phyloP scores from a whole-genome alignment of 106 monocot genomes.

The Narthecium ossifragum region DNA sequence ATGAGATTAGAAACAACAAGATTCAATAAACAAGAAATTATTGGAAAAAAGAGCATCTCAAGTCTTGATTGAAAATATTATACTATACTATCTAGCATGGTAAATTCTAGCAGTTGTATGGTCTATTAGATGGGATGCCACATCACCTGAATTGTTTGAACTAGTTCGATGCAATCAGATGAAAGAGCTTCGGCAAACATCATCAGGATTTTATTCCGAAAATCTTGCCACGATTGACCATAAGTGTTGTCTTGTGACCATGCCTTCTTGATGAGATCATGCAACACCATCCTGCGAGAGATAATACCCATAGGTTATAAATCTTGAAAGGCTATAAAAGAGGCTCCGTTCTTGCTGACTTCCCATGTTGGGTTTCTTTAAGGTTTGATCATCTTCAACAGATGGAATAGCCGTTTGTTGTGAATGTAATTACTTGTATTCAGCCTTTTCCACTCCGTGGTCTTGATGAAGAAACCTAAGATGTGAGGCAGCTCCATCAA shows the following conservation, averaged over 20 bases:
- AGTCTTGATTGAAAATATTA: no score
- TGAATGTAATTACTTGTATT: conserved; percentile 50
- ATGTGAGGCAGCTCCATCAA: conserved; percentile 41
- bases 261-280: conserved; percentile 46
- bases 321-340: background rate
- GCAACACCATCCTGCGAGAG: conserved; percentile 51
- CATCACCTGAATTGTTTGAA: conserved; percentile 77
- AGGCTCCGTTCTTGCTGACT: no score
- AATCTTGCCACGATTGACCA: conserved; percentile 33
- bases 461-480: conserved; percentile 62
- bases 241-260: conserved; percentile 25
- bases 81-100: no score
- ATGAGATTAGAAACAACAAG: no score
- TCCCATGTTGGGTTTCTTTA: background rate
- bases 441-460: conserved; percentile 51
- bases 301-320: background rate
- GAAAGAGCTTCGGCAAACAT: conserved; percentile 55
- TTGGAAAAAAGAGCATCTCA: no score
- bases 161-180: conserved; percentile 39
- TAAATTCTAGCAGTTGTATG: no score
- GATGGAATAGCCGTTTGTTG: background rate
- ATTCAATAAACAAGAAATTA: no score
- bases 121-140: no score
- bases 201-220: conserved; percentile 36
- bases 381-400: no score